Base-by-base conservation (phyloP, 805 yeast species). In the Schwanniomyces yamadae region DNA sequence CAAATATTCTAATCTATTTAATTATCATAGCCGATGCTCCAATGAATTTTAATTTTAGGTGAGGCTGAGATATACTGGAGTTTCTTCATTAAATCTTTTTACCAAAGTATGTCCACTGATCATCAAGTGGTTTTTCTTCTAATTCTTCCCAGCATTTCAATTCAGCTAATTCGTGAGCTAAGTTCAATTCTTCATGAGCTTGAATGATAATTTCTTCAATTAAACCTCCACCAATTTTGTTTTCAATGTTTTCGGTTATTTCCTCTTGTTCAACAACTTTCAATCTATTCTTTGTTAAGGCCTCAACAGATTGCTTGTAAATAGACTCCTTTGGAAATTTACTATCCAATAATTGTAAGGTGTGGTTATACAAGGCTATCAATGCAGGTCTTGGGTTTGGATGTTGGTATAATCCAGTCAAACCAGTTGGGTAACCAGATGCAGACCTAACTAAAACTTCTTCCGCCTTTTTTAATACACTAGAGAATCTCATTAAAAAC, bases 321-420 rank as follows among this genome's bases (percentile, higher is more conserved):
- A 87, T 78, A n/a, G 88, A 77, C 18, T 77, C 74, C 34, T 73
- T 63, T 24, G 95, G 95, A 58, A 80, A 81, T 51, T 79, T 75
- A 25, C 66, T 70, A 25, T 72, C 63, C 50, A 86, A 66, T 30
- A 75, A 71, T 26, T 63, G 60, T 50, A 86, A 66, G 2, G 95
- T 87, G 39, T 82, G 76, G 46, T 75, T 76, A 66, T 87, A 87
- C 29, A 87, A 66, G 23, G 83, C 74, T 39, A 78, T 66, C 50
- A 87, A 69, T 3, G 89, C 85, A 2, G 91, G 90, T 58, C 87
- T 77, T 36, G 95, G 95, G 55, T 82, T 75, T 33, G 95, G 95
- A 59, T 85, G 93, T 57, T 82, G 84, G 52, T 65, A 71, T 44
- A 87, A 60, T 2, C 93, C 95, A 3, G 95, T 76, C 42, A 87